phyloP scores from a whole-genome alignment of 495 filamentous ascomycete species.

The Lasiosphaeria ovina region DNA sequence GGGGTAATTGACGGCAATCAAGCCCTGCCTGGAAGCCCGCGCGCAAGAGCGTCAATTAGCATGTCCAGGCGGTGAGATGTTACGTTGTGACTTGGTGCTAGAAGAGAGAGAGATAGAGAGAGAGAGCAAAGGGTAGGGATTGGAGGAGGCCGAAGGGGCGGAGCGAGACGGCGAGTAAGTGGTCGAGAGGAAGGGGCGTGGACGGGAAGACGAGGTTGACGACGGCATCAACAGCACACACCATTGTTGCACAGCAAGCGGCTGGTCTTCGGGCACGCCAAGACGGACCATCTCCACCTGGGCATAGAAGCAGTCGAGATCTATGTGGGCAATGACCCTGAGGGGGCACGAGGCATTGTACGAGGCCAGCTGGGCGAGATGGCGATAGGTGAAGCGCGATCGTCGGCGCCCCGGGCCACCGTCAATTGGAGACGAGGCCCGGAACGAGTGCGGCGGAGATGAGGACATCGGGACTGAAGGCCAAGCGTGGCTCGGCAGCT shows the following conservation, averaged over 20 bases:
- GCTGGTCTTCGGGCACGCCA: slow-evolving; percentile 66
- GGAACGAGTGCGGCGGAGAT: slow-evolving; percentile 34
- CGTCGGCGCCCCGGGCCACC: slow-evolving; percentile 43
- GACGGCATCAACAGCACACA: slow-evolving; percentile 28
- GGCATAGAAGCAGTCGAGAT: slow-evolving; percentile 97
- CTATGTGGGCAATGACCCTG: slow-evolving; percentile 85
- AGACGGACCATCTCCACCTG: slow-evolving; percentile 93
- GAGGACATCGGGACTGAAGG: slow-evolving; percentile 19
- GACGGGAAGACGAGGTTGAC: background rate
- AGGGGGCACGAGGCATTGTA: slow-evolving; percentile 72
- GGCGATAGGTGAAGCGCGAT: slow-evolving; percentile 80
- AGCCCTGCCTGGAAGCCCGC: slow-evolving; percentile 52
- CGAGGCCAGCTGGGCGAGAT: slow-evolving; percentile 71
- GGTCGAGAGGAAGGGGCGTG: background rate
- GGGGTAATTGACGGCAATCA: slow-evolving; percentile 96
- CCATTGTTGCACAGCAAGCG: slow-evolving; percentile 91
- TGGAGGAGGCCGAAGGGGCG: background rate
- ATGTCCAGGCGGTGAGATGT: slow-evolving; percentile 9
- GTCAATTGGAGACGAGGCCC: slow-evolving; percentile 36
- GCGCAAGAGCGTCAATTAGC: background rate
- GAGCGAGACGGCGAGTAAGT: background rate
- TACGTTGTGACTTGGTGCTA: background rate
- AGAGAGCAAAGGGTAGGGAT: background rate
- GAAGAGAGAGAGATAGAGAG: slow-evolving; percentile 1
- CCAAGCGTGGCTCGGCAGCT: background rate